Conservation (phyloP, 2,329 filamentous ascomycete genomes). For the Celoporthe dispersa region DNA sequence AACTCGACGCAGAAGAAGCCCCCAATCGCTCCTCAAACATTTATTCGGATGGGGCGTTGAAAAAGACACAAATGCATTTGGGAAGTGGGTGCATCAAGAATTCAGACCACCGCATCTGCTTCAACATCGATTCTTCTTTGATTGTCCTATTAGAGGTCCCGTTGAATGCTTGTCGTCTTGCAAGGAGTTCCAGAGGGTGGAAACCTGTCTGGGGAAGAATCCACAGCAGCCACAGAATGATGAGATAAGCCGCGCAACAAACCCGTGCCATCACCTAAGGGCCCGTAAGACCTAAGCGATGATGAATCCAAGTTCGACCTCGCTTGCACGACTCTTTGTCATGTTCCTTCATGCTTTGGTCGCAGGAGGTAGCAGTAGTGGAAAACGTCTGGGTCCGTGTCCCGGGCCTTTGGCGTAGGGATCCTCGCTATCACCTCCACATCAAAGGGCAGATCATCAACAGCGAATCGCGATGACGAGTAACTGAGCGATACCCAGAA, state of each 20-base stretch:
- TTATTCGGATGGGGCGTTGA: neutral
- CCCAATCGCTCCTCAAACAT: neutral
- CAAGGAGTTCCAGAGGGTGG: neutral
- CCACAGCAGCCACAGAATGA: neutral
- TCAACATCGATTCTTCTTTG: neutral
- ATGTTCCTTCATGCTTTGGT: constrained; percentile 32
- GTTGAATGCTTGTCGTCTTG: neutral
- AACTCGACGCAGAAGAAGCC: neutral
- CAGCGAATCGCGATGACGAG: constrained; percentile 47
- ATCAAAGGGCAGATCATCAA: constrained; percentile 45
- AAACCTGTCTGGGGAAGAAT: neutral
- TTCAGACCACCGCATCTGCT: neutral
- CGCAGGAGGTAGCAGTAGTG: constrained; percentile 51
- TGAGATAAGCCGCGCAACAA: neutral
- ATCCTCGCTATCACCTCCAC: constrained; percentile 49
- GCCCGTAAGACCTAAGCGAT: neutral
- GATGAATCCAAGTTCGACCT: neutral
- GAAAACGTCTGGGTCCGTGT: constrained; percentile 52
- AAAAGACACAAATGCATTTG: neutral
- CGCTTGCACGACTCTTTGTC: neutral
- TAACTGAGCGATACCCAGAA: constrained; percentile 55
- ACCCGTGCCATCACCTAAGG: neutral
- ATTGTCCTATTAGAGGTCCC: too few species aligned
- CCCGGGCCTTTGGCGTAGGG: constrained; percentile 44
- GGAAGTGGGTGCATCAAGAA: neutral